These are phyloP conservation scores for Sporothrix brunneoviolacea DNA, from an alignment of 2,329 filamentous ascomycete genomes.

Conservation along the genomic window DNA sequence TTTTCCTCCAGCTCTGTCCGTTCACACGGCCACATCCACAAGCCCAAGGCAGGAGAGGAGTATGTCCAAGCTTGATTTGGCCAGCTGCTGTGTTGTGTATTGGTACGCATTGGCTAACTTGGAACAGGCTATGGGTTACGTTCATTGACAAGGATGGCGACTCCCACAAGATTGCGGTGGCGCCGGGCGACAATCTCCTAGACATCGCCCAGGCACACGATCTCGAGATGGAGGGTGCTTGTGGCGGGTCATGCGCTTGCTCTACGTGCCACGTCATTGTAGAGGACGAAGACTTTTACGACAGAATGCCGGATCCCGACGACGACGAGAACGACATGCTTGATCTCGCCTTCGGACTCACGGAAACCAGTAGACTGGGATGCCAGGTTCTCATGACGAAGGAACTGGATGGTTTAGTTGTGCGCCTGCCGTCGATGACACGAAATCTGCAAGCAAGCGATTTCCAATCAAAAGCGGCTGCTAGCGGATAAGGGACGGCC, in stretches of 20 bases:
- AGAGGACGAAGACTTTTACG: conserved; percentile 63
- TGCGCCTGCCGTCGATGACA: conserved; percentile 87
- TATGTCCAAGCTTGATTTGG: no score
- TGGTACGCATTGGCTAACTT: no score
- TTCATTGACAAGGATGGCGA: conserved; percentile 88
- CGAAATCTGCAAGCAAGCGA: conserved; percentile 93
- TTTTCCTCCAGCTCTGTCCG: conserved; percentile 60
- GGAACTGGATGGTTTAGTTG: conserved; percentile 78
- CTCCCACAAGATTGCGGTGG: conserved; percentile 69
- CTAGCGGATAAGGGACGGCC: not conserved
- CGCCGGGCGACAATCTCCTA: conserved; percentile 83
- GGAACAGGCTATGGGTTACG: conserved; percentile 70
- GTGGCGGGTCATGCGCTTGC: conserved; percentile 88
- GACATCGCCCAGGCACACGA: conserved; percentile 94
- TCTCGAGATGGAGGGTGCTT: conserved; percentile 97
- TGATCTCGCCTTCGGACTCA: conserved; percentile 82
- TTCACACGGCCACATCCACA: conserved; percentile 71
- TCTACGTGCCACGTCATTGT: conserved; percentile 92
- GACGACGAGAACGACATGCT: conserved; percentile 87
- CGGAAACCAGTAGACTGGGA: conserved; percentile 75
- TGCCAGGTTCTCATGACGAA: conserved; percentile 91
- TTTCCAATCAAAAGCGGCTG: conserved; percentile 46
- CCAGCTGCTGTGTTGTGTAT: no score
- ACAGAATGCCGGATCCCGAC: conserved; percentile 69
- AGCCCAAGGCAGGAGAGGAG: conserved; percentile 89